These are phyloP conservation scores for Eragrostis tef DNA, from an alignment of 202 grass and related monocot genomes.

Conservation along the genomic window DNA sequence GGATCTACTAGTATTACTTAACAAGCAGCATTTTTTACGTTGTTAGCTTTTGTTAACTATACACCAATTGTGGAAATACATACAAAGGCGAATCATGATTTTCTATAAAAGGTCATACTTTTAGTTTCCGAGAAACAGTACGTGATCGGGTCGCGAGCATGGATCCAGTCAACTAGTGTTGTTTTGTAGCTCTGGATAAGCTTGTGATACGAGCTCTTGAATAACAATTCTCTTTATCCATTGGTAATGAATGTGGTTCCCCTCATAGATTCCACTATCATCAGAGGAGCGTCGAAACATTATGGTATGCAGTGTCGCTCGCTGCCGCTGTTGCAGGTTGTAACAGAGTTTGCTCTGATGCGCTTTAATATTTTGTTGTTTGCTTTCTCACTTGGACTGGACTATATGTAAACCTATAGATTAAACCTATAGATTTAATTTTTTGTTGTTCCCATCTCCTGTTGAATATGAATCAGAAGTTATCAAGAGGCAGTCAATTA, in stretches of 20 bases:
- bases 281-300: not conserved
- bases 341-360: not conserved
- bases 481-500: not conserved
- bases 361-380: not conserved
- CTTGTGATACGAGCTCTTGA: not conserved
- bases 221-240: slow-evolving; percentile 9
- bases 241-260: not conserved
- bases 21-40: not conserved
- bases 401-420: not conserved
- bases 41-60: slow-evolving; percentile 12
- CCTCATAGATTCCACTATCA: not conserved
- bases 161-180: not conserved
- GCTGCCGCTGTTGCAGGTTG: not conserved
- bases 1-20: not conserved
- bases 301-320: not conserved
- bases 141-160: not conserved
- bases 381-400: not conserved
- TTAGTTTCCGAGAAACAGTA: not conserved
- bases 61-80: not conserved
- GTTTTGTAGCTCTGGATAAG: not conserved
- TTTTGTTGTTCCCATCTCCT: not conserved
- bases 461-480: not conserved
- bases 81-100: not conserved
- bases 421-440: slow-evolving; percentile 7
- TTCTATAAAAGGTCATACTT: not conserved